These are phyloP conservation scores for Backusella psychrophila DNA, from an alignment of 192 early-diverging fungal genomes.

Conservation along the genomic window DNA sequence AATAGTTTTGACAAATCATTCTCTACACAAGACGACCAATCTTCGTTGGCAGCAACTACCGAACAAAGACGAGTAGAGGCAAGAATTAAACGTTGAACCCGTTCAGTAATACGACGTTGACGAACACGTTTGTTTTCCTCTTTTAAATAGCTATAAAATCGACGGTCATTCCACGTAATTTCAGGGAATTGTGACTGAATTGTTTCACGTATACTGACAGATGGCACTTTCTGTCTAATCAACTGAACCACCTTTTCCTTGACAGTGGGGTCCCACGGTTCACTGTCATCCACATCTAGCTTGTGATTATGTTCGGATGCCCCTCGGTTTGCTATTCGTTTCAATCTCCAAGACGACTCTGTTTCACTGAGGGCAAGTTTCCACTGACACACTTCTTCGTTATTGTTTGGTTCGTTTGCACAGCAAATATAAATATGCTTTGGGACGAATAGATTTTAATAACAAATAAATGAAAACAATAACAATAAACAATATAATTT, in stretches of 20 bases:
- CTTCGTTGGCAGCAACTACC: constrained; percentile 35
- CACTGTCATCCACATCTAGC: constrained; percentile 34
- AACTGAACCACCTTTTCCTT: constrained; percentile 42
- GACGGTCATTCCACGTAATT: constrained; percentile 53
- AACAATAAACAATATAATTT: background rate
- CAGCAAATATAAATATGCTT: constrained; percentile 52
- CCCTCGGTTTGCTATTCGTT: constrained; percentile 44
- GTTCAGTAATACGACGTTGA: constrained; percentile 41
- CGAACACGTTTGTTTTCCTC: constrained; percentile 51
- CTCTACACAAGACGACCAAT: constrained; percentile 27
- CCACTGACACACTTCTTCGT: constrained; percentile 51
- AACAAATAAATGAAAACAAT: background rate
- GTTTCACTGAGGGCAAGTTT: constrained; percentile 44
- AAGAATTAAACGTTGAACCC: constrained; percentile 42
- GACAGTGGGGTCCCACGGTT: constrained; percentile 41
- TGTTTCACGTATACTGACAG: constrained; percentile 35
- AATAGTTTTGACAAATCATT: constrained; percentile 16
- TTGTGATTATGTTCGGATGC: constrained; percentile 47
- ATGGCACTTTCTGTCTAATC: constrained; percentile 37
- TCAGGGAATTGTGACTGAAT: constrained; percentile 54
- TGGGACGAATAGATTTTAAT: background rate
- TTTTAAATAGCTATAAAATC: constrained; percentile 54
- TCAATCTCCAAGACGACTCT: constrained; percentile 43
- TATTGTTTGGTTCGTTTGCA: constrained; percentile 44
- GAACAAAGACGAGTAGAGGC: constrained; percentile 46